A percentile compares a stretch with the other conserved stretches of the same genome.
Evolutionary conservation across 768 basidiomycete species (phyloP).

Genomic region (Mrakia frigida): DNA sequence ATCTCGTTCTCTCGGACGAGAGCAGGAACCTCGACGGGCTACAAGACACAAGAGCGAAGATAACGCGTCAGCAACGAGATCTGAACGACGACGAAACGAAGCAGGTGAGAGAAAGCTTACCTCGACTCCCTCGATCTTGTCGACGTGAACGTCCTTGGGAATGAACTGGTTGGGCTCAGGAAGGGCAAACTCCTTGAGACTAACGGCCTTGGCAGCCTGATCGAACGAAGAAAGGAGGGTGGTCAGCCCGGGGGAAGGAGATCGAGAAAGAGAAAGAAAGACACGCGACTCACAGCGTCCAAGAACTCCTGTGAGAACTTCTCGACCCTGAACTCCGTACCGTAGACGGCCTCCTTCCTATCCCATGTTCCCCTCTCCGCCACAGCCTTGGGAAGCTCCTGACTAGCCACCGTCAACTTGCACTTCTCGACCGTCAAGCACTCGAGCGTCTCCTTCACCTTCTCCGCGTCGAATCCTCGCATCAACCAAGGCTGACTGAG

Average conservation of each 20-base stretch:
- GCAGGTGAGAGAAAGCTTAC: slow-evolving; percentile 47
- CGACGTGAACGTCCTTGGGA: slow-evolving; percentile 75
- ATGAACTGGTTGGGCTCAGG: slow-evolving; percentile 88
- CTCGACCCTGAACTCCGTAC: slow-evolving; percentile 71
- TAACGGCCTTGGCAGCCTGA: slow-evolving; percentile 60
- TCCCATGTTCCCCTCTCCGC: slow-evolving; percentile 41
- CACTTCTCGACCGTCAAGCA: slow-evolving; percentile 53
- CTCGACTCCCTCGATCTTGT: slow-evolving; percentile 63
- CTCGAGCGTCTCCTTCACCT: slow-evolving; percentile 31
- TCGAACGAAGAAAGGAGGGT: slow-evolving; percentile 9
- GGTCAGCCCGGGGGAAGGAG: neutral
- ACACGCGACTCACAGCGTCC: slow-evolving; percentile 45
- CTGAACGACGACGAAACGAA: neutral
- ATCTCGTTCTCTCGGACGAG: slow-evolving; percentile 67
- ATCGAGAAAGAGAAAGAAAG: neutral
- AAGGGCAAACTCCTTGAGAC: slow-evolving; percentile 57
- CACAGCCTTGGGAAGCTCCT: slow-evolving; percentile 59
- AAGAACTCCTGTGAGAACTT: slow-evolving; percentile 56
- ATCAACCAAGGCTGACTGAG: slow-evolving; percentile 66
- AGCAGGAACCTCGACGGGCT: slow-evolving; percentile 71
- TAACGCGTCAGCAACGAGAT: neutral
- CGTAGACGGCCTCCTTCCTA: slow-evolving; percentile 80
- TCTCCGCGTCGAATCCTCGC: slow-evolving; percentile 64
- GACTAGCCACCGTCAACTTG: slow-evolving; percentile 75
- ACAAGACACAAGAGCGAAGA: slow-evolving; percentile 17